Conservation (phyloP, 768 basidiomycete genomes). For the Suillus cothurnatus region DNA sequence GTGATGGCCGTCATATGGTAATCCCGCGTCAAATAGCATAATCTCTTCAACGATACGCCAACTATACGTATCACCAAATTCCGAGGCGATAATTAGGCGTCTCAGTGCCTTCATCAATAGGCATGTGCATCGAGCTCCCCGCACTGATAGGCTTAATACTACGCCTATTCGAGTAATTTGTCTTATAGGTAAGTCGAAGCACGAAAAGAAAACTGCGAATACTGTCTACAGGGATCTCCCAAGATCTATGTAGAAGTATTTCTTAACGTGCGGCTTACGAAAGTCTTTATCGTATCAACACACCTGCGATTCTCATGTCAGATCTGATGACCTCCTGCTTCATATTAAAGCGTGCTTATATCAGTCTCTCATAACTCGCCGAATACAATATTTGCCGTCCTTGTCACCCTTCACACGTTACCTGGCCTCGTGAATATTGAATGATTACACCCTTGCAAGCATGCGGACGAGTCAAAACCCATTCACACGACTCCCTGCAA, state of each 20-base stretch:
- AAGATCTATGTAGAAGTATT: background rate
- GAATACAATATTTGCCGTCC: background rate
- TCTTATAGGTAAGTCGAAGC: background rate
- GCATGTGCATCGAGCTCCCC: background rate
- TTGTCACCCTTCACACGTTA: background rate
- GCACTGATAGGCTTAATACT: background rate
- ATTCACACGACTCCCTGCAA: conserved; percentile 4
- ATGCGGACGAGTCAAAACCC: background rate
- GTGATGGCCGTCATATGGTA: background rate
- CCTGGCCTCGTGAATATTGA: background rate
- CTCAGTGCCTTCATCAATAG: background rate
- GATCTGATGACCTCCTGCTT: background rate
- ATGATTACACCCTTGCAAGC: background rate
- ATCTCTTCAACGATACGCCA: background rate
- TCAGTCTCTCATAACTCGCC: background rate
- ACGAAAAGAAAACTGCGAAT: background rate
- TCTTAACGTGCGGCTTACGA: background rate
- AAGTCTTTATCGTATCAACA: background rate
- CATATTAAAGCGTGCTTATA: background rate
- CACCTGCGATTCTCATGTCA: conserved; percentile 2
- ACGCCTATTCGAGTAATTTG: background rate
- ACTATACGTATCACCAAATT: background rate
- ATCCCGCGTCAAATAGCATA: background rate
- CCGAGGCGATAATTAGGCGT: background rate
- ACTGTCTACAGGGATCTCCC: background rate